Conservation (phyloP, 2,329 filamentous ascomycete species). For the Tolypocladium sp. region DNA sequence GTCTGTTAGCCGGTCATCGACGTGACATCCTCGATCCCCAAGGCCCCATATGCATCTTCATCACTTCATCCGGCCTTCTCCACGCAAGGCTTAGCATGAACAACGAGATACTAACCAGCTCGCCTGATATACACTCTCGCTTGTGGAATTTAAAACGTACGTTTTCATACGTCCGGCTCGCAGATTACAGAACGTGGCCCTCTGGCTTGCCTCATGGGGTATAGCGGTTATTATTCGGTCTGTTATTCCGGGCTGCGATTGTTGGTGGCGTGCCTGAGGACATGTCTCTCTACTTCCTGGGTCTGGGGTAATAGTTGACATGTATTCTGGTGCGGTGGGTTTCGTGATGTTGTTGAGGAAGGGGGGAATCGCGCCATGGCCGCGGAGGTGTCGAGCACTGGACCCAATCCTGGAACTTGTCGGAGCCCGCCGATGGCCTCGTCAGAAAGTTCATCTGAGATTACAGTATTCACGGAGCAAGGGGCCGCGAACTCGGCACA, state of each 20-base stretch:
- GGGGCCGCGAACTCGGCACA: neutral
- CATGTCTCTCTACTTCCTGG: neutral
- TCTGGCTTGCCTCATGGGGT: neutral
- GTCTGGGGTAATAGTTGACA: neutral
- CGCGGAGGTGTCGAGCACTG: neutral
- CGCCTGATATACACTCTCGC: neutral
- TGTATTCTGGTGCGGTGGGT: neutral
- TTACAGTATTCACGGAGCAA: neutral
- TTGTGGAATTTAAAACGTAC: neutral
- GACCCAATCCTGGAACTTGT: neutral
- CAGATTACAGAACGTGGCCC: too few relatives aligned
- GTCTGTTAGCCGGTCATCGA: neutral
- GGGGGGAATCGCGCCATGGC: neutral
- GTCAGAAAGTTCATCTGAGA: neutral
- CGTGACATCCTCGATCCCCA: neutral
- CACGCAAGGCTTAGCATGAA: neutral
- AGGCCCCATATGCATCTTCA: neutral
- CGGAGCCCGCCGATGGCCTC: neutral
- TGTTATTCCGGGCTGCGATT: neutral
- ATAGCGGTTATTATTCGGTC: neutral
- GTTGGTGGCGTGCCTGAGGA: neutral
- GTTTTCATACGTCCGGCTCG: neutral
- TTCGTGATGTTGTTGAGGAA: neutral
- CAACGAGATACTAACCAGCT: neutral
- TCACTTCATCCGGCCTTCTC: neutral